phyloP scores from a whole-genome alignment of 2,329 filamentous ascomycete genomes.

The Alternaria tenuissima region DNA sequence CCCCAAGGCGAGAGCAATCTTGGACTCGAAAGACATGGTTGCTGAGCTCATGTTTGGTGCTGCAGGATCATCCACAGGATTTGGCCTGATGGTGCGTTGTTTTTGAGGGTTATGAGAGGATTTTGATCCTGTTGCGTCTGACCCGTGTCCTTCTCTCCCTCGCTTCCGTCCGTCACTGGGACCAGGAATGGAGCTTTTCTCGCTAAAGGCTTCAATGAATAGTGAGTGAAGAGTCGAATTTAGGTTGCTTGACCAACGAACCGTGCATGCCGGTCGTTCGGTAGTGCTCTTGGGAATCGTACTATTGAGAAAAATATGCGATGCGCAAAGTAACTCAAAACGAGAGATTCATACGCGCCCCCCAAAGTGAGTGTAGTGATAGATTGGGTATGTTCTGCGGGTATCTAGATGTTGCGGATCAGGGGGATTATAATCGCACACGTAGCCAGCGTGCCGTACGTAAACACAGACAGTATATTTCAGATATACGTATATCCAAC shows the following conservation, averaged over 20 bases:
- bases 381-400: background rate
- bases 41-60: conserved; percentile 6
- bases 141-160: background rate
- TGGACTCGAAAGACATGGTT: conserved; percentile 22
- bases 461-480: background rate
- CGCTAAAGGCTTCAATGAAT: background rate
- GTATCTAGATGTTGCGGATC: background rate
- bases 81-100: background rate
- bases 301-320: background rate
- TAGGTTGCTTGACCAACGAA: background rate
- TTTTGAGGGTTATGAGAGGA: background rate
- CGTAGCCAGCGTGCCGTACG: background rate
- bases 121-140: background rate
- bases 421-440: background rate
- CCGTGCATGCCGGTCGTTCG: background rate
- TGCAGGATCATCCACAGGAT: background rate
- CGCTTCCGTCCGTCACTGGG: background rate
- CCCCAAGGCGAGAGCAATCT: conserved; percentile 21
- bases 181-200: background rate
- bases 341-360: background rate
- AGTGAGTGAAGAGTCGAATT: background rate
- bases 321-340: background rate
- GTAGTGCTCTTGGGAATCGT: background rate
- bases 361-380: background rate
- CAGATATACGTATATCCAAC: background rate